Conservation (phyloP, 805 yeast genomes). For the Tetrapisispora iriomotensis region DNA sequence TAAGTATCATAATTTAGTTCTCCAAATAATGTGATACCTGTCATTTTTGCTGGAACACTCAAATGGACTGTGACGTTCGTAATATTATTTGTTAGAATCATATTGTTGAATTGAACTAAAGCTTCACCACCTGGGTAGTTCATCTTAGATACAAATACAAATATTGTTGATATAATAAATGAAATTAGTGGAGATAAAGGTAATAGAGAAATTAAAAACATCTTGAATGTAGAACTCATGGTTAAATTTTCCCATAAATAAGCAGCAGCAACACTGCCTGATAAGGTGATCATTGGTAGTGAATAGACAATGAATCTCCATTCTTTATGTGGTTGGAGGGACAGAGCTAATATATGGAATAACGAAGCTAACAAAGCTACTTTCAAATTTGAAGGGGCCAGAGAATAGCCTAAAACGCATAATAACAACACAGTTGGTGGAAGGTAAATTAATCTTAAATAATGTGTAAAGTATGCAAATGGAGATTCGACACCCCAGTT, state of each 20-base stretch:
- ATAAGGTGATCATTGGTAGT: conserved; percentile 55
- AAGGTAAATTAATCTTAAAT: conserved; percentile 33
- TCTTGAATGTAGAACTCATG: conserved; percentile 12
- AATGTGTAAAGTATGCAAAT: conserved; percentile 50
- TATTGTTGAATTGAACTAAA: conserved; percentile 40
- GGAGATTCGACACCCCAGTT: conserved; percentile 84
- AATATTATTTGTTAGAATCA: conserved; percentile 24
- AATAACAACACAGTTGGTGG: conserved; percentile 38
- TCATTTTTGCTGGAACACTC: conserved; percentile 77
- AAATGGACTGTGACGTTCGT: conserved; percentile 45
- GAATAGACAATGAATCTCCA: conserved; percentile 82
- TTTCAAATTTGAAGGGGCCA: conserved; percentile 32
- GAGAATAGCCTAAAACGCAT: conserved; percentile 31
- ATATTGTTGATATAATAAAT: conserved; percentile 36
- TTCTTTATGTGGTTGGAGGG: conserved; percentile 85
- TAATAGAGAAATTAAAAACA: conserved; percentile 25
- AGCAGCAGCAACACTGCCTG: conserved; percentile 55
- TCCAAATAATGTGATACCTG: conserved; percentile 72
- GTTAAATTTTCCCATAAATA: conserved; percentile 29
- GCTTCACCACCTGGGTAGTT: conserved; percentile 92
- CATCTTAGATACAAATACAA: conserved; percentile 53
- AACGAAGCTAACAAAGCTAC: conserved; percentile 43
- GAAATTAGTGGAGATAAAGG: conserved; percentile 30
- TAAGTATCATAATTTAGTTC: conserved; percentile 37
- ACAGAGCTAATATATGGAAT: conserved; percentile 51